Conservation (phyloP, 169 alveolate species). For the Toxoplasma gondii region DNA sequence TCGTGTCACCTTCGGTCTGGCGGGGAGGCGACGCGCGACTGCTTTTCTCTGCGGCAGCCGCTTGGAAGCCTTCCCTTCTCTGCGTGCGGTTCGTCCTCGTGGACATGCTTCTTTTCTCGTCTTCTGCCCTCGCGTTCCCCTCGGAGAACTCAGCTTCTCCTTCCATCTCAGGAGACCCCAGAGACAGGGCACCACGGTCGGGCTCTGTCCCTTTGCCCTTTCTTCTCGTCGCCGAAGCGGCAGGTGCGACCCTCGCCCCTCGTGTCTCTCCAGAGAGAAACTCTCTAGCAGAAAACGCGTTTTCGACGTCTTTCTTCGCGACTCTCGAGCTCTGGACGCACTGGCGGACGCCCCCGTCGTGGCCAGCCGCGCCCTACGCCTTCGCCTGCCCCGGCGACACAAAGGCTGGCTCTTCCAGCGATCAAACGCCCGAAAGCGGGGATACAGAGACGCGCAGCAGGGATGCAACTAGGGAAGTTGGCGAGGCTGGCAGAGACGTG, state of each 20-base stretch:
- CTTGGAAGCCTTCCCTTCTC: too few relatives aligned
- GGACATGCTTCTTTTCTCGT: too few relatives aligned
- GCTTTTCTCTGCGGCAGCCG: too few relatives aligned
- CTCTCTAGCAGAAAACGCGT: not conserved
- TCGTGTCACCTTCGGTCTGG: too few relatives aligned
- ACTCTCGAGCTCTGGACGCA: not conserved
- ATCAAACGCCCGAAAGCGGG: not conserved
- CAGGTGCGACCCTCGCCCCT: not conserved
- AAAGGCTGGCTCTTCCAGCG: not conserved
- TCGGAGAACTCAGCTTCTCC: too few relatives aligned
- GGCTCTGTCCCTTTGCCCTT: not conserved
- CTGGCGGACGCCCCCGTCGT: not conserved
- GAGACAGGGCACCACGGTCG: not conserved
- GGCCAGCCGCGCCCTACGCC: not conserved
- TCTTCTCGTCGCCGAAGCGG: not conserved
- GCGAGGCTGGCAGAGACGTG: not conserved
- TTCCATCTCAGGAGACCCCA: too few relatives aligned
- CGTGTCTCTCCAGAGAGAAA: not conserved
- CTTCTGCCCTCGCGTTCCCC: too few relatives aligned
- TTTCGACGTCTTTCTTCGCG: not conserved
- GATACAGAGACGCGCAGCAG: not conserved
- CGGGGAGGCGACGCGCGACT: too few relatives aligned
- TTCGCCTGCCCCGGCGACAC: not conserved
- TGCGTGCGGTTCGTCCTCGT: too few relatives aligned
- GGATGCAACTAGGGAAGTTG: not conserved